These are phyloP conservation scores for Russula ochroleuca DNA, from an alignment of 768 basidiomycete genomes.

Conservation along the genomic window DNA sequence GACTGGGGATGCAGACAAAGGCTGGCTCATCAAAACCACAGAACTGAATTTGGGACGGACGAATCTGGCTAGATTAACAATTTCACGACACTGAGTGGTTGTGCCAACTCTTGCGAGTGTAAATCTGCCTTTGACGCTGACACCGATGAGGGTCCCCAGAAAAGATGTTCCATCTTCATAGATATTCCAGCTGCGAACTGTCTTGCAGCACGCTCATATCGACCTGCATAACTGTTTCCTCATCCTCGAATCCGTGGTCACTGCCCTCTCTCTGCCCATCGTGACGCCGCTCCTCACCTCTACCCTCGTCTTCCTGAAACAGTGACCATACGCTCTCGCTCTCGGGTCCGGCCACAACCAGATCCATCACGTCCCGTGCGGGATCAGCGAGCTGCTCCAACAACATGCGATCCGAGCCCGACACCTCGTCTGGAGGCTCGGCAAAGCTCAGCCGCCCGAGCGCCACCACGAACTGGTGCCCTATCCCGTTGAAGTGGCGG, in stretches of 20 bases:
- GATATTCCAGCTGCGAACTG: not conserved
- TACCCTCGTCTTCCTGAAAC: slow-evolving; percentile 31
- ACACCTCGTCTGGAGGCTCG: slow-evolving; percentile 30
- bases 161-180: not conserved
- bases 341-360: slow-evolving; percentile 34
- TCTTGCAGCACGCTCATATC: not conserved
- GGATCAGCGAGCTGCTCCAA: slow-evolving; percentile 32
- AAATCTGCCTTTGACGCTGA: too few species aligned
- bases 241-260: not conserved
- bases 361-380: slow-evolving; percentile 33
- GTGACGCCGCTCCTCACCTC: not conserved
- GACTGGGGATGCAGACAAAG: too few species aligned
- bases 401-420: slow-evolving; percentile 19
- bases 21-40: too few species aligned
- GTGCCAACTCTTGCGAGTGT: too few species aligned
- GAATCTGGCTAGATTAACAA: too few species aligned
- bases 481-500: slow-evolving; percentile 56
- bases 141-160: too few species aligned
- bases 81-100: too few species aligned
- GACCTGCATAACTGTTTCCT: not conserved
- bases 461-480: slow-evolving; percentile 69
- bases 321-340: slow-evolving; percentile 34
- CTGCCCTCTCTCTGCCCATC: not conserved
- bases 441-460: slow-evolving; percentile 73
- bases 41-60: too few species aligned